A percentile compares a stretch with the other conserved stretches of the same genome.
These are phyloP conservation scores for Hyaloperonospora brassicae DNA, from an alignment of 352 stramenopile species.

Conservation along the genomic window DNA sequence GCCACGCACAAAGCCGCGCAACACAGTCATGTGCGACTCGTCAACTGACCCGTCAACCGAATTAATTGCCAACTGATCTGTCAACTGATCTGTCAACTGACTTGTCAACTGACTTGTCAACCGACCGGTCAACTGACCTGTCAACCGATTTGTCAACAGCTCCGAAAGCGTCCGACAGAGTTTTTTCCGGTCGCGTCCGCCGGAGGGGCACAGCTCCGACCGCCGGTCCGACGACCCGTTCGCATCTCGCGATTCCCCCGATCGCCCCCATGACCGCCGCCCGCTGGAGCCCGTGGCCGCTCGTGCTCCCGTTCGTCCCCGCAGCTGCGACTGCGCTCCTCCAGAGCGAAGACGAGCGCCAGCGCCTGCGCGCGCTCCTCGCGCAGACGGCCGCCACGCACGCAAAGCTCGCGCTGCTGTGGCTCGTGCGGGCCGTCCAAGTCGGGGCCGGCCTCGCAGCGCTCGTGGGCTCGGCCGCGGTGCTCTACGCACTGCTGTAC, in stretches of 20 bases:
- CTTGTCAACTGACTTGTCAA: too few relatives aligned
- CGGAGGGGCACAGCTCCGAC: too few relatives aligned
- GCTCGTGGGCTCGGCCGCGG: slow-evolving; percentile 45
- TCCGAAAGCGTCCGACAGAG: too few relatives aligned
- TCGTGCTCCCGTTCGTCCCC: slow-evolving; percentile 46
- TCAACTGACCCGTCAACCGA: not conserved
- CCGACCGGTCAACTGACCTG: too few relatives aligned
- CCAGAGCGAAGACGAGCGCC: slow-evolving; percentile 40
- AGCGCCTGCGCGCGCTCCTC: slow-evolving; percentile 40
- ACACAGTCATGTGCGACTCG: slow-evolving; percentile 20
- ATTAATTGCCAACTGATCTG: too few relatives aligned
- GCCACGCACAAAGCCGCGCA: slow-evolving; percentile 42
- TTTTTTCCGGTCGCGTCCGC: too few relatives aligned
- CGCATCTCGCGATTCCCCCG: too few relatives aligned
- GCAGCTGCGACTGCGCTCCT: slow-evolving; percentile 34
- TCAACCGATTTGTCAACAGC: too few relatives aligned
- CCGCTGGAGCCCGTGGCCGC: slow-evolving; percentile 40
- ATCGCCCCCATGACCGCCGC: slow-evolving; percentile 3
- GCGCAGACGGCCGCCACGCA: slow-evolving; percentile 19
- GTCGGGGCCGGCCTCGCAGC: slow-evolving; percentile 29
- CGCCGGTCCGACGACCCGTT: too few relatives aligned
- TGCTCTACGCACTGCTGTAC: slow-evolving; percentile 69
- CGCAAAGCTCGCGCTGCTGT: slow-evolving; percentile 29
- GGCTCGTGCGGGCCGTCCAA: slow-evolving; percentile 33
- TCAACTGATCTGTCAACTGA: too few relatives aligned